Evolutionary conservation across 495 filamentous ascomycete genomes (phyloP).

Genomic region (Lasiosphaeriaceae sp.): DNA sequence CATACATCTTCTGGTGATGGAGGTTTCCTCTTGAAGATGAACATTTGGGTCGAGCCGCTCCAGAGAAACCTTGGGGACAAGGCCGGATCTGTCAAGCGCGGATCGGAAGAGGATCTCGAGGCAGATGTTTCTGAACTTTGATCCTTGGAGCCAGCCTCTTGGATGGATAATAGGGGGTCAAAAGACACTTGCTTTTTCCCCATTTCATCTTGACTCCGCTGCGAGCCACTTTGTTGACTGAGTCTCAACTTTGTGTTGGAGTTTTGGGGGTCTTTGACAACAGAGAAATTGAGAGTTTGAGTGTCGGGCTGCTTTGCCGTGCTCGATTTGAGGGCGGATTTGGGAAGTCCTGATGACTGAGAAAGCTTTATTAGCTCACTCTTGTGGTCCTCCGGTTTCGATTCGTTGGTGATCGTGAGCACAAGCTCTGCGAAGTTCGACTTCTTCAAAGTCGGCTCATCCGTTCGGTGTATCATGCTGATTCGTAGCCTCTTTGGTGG

Average conservation of each 20-base stretch:
- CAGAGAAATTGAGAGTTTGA: constrained; percentile 59
- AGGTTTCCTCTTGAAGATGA: constrained; percentile 27
- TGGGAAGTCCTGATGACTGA: constrained; percentile 19
- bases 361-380: background rate
- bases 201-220: constrained; percentile 32
- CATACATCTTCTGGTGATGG: constrained; percentile 37
- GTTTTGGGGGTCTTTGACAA: constrained; percentile 76
- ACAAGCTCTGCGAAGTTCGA: no score
- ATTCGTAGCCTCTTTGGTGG: constrained; percentile 7
- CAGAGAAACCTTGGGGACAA: constrained; percentile 11
- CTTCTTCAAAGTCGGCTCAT: no score
- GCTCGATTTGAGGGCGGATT: constrained; percentile 7
- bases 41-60: constrained; percentile 21
- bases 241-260: constrained; percentile 60
- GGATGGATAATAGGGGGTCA: constrained; percentile 19
- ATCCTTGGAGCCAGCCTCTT: constrained; percentile 6
- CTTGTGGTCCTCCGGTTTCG: background rate
- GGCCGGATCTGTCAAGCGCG: background rate
- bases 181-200: constrained; percentile 39
- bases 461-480: background rate
- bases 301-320: constrained; percentile 24
- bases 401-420: no score
- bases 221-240: constrained; percentile 59
- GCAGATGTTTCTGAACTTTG: background rate
- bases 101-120: background rate